phyloP scores from a whole-genome alignment of 495 filamentous ascomycete species.

The Lichina pygmaea region DNA sequence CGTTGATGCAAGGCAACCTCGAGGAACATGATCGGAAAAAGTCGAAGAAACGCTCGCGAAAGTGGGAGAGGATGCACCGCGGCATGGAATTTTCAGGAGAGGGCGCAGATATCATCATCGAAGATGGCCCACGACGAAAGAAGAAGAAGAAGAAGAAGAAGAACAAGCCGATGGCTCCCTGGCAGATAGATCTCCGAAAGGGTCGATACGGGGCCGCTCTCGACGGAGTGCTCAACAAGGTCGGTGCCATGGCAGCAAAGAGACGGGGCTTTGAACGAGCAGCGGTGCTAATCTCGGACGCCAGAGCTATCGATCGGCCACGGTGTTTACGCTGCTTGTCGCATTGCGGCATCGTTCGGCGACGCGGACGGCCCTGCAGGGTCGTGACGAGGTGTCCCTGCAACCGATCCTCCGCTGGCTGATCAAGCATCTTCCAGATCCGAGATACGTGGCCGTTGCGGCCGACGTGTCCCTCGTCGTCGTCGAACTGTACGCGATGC shows the following conservation, averaged over 20 bases:
- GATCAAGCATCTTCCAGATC: slow-evolving; percentile 46
- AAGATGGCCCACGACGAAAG: slow-evolving; percentile 30
- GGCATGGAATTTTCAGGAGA: slow-evolving; percentile 68
- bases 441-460: slow-evolving; percentile 47
- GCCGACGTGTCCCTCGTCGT: slow-evolving; percentile 57
- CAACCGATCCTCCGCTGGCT: slow-evolving; percentile 69
- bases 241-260: neutral
- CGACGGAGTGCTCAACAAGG: slow-evolving; percentile 40
- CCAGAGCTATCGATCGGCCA: slow-evolving; percentile 25
- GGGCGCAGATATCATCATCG: slow-evolving; percentile 64
- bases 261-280: too few relatives aligned
- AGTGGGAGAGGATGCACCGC: slow-evolving; percentile 39
- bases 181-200: slow-evolving; percentile 59
- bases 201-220: slow-evolving; percentile 52
- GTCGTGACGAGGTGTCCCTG: slow-evolving; percentile 58
- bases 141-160: slow-evolving; percentile 28
- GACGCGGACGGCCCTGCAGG: slow-evolving; percentile 49
- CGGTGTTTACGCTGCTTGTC: slow-evolving; percentile 46
- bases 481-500: slow-evolving; percentile 64
- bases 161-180: slow-evolving; percentile 11
- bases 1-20: slow-evolving; percentile 48
- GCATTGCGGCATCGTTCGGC: slow-evolving; percentile 75
- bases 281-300: neutral
- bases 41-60: slow-evolving; percentile 35
- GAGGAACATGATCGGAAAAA: slow-evolving; percentile 39